Base-by-base conservation (phyloP, 2,329 filamentous ascomycete genomes). In the Helminthosporium solani region DNA sequence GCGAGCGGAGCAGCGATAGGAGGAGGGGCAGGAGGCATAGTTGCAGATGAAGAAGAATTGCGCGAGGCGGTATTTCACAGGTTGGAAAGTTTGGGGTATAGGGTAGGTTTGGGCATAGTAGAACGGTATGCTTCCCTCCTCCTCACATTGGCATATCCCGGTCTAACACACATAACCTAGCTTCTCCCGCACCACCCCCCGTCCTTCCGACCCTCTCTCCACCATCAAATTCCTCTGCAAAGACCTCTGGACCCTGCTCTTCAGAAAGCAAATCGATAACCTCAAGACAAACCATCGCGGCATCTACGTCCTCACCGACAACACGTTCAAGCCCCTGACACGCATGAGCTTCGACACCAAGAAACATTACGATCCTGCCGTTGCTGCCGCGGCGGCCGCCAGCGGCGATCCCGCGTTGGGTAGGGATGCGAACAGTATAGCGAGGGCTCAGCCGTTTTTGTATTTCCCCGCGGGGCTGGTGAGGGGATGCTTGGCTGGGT, bases 181-280 rank as follows among this genome's bases (percentile, higher is more conserved):
- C 42, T 91, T 94, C 75, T 90, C 87, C 8, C 80, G 82, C 64
- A 88, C 95, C 68, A 81, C 90, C 41, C 90, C 92, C 33, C 87
- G 90, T 39, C 95, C 96, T 67, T 88, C 86, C 51, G 90, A 96
- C 60, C 91, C 91, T 3, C 82, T 99, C 33, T 94, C 97, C 66
- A 87, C 91, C 40, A 99, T 99, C 69, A 99, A 99, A 70, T 97
- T 99, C 66, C 78, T 99, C 40, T 99, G 94, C 81, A 99, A 99
- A 76, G 94, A 99, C 70, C 79, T 99, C 35, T 99, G 94, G 94
- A 90, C 84, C 27, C 78, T 97, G 16, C 82, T 96, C 14, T 99
- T 96, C 72, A 82, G 88, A 67, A 99, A 99, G 73, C 95, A 97
- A 70, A 89, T 99, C 64, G 94, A 99, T 72, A 99, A 99, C 68